These are phyloP conservation scores for Quercus wislizeni DNA, from an alignment of 306 rosid genomes.

Conservation along the genomic window DNA sequence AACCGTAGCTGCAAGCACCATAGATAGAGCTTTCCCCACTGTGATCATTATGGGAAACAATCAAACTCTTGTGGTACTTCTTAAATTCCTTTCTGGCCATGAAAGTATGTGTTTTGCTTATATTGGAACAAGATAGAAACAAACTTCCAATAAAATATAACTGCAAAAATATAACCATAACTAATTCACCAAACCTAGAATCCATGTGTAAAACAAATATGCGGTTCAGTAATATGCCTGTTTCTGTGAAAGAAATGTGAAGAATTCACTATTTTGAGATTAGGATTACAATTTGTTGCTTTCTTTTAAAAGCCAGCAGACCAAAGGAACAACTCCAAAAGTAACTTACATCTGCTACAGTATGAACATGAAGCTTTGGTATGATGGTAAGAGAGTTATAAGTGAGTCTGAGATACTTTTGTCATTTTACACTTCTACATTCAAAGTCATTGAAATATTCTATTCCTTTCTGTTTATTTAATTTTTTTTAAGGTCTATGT, in stretches of 20 bases:
- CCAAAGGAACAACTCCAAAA: background rate
- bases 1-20: slow-evolving; percentile 58
- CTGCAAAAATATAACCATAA: background rate
- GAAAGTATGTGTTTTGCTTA: background rate
- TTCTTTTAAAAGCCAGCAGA: background rate
- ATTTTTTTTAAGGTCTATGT: background rate
- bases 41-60: slow-evolving; percentile 50
- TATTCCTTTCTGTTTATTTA: background rate
- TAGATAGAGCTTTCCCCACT: slow-evolving; percentile 56
- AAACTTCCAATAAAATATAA: background rate
- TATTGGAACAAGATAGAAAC: background rate
- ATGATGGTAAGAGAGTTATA: background rate
- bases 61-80: slow-evolving; percentile 52
- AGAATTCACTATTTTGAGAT: background rate
- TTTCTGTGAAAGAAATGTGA: background rate
- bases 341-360: background rate
- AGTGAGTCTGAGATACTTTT: background rate
- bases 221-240: background rate
- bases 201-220: background rate
- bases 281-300: background rate
- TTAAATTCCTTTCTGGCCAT: slow-evolving; percentile 8
- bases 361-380: background rate
- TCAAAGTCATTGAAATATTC: background rate
- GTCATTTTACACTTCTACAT: background rate
- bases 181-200: background rate